phyloP scores from a whole-genome alignment of 148 eudicot species.

The Simmondsia chinensis region DNA sequence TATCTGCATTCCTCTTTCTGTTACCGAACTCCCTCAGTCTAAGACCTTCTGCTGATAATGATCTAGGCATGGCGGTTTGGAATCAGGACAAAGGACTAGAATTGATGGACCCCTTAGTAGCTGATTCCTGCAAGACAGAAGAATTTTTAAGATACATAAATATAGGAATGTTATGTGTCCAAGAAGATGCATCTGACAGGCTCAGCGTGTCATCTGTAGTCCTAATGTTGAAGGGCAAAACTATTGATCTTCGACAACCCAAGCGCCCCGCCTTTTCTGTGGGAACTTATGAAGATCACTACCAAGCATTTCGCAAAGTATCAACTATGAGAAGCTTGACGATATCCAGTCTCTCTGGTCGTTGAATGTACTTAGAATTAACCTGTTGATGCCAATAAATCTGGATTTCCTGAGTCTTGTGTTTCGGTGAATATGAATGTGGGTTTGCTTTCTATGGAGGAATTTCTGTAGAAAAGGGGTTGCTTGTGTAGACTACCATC shows the following conservation, averaged over 20 bases:
- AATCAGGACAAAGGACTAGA: constrained; percentile 13
- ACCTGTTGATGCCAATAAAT: too few species aligned
- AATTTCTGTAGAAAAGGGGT: too few species aligned
- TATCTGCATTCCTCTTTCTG: too few species aligned
- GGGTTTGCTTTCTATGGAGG: too few species aligned
- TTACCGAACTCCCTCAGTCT: too few species aligned
- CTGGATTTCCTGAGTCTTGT: too few species aligned
- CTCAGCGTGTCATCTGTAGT: constrained; percentile 26
- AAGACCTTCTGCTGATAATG: background rate
- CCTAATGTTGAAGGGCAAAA: constrained; percentile 20
- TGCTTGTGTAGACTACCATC: too few species aligned
- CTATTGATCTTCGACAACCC: constrained; percentile 14
- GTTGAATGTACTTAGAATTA: too few species aligned
- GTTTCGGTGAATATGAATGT: too few species aligned
- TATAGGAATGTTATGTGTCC: constrained; percentile 31
- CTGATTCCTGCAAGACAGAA: background rate
- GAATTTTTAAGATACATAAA: constrained; percentile 27
- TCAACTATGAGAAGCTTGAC: constrained; percentile 8
- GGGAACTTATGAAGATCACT: constrained; percentile 12
- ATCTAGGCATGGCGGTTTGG: constrained; percentile 33
- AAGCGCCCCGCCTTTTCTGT: constrained; percentile 19
- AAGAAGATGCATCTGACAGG: constrained; percentile 25
- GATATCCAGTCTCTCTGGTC: background rate
- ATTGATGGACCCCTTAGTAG: constrained; percentile 20
- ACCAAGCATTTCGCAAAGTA: constrained; percentile 1